Evolutionary conservation across 495 filamentous ascomycete species (phyloP).

Genomic region (Penicillium salamii): DNA sequence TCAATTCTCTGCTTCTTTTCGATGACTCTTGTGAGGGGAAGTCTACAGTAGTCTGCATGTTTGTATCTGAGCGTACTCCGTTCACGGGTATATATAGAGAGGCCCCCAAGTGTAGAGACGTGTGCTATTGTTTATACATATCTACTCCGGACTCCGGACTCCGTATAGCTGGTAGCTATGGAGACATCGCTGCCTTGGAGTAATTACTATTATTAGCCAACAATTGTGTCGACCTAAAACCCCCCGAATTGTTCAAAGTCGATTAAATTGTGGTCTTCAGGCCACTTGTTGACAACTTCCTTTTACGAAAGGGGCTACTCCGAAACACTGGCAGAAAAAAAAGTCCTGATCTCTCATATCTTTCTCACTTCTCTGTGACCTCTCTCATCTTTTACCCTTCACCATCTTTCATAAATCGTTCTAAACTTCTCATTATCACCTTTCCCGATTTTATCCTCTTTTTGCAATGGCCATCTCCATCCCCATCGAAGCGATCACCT

Average conservation of each 20-base stretch:
- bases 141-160: too few relatives aligned
- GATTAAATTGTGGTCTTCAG: too few relatives aligned
- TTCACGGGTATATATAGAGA: slow-evolving; percentile 1
- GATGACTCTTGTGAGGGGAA: too few relatives aligned
- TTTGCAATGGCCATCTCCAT: slow-evolving; percentile 82
- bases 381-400: slow-evolving; percentile 9
- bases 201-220: too few relatives aligned
- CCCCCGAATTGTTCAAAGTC: too few relatives aligned
- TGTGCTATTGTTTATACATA: too few relatives aligned
- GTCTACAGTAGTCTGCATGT: not conserved
- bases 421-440: slow-evolving; percentile 5
- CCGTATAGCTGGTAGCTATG: not conserved
- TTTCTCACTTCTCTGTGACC: slow-evolving; percentile 3
- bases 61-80: not conserved
- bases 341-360: not conserved
- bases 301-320: slow-evolving; percentile 18
- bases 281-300: too few relatives aligned
- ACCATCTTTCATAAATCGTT: slow-evolving; percentile 5
- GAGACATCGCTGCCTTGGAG: too few relatives aligned
- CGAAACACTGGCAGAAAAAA: slow-evolving; percentile 7
- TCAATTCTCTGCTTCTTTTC: too few relatives aligned
- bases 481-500: slow-evolving; percentile 86
- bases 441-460: not conserved
- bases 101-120: too few relatives aligned
- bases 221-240: too few relatives aligned